These are phyloP conservation scores for Corymbia citriodora DNA, from an alignment of 441 rosid genomes.

Conservation along the genomic window DNA sequence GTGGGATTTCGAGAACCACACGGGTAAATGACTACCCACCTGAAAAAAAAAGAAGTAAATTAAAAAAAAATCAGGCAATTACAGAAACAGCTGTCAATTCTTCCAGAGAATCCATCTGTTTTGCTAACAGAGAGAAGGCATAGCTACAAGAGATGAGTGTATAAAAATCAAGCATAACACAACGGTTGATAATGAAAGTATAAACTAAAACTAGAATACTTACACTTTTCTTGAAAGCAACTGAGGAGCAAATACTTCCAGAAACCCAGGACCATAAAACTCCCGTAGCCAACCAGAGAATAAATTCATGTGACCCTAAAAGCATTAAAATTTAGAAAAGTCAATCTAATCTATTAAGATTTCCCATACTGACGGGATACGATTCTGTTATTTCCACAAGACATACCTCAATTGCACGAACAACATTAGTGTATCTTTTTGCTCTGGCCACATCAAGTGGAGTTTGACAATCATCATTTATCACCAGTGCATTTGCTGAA, in stretches of 20 bases:
- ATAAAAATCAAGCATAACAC: not conserved
- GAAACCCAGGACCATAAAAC: constrained; percentile 76
- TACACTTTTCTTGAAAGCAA: constrained; percentile 85
- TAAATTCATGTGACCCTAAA: constrained; percentile 68
- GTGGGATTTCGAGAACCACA: constrained; percentile 66
- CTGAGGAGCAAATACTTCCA: constrained; percentile 75
- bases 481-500: constrained; percentile 75
- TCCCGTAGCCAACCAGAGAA: constrained; percentile 97
- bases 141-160: not conserved
- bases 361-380: not conserved
- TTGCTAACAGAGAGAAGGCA: not conserved
- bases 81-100: not conserved
- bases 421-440: constrained; percentile 63
- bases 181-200: not conserved
- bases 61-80: not conserved
- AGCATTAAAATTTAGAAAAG: not conserved
- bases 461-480: constrained; percentile 89
- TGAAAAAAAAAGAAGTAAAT: not conserved
- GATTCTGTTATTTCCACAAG: not conserved
- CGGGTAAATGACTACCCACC: constrained; percentile 79
- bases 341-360: not conserved
- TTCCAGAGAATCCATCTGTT: not conserved
- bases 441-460: constrained; percentile 85
- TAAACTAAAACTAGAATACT: constrained; percentile 17
- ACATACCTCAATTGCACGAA: constrained; percentile 77